Evolutionary conservation across 208 protist species (phyloP), one percentile per base, ranked within the genome.

Genomic region (Phytomonas francai): DNA sequence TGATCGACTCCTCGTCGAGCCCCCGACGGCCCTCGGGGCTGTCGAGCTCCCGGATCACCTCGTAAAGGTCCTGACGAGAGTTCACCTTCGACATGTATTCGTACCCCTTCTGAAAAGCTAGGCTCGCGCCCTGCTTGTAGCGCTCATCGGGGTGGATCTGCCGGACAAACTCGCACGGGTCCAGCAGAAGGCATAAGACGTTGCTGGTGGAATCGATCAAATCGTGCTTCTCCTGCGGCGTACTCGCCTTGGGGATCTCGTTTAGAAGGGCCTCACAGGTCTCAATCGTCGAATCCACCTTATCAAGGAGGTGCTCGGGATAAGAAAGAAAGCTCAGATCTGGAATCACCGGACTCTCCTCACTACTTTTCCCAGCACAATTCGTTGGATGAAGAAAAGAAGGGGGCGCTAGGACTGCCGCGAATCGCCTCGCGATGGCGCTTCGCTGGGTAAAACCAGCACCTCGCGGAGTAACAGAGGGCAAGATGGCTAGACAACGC

Each of bases 11-110:
- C 69, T 83, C 81, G 36, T 82, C 79, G 64, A 96, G 85, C 28
- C 83, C 77, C 57, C 77, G 81, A 36, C 71, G 74, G 19, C 81
- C 85, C 45, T 88, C 83, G 22, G 85, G 72, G 51, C 80, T 81
- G 60, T 90, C 83, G 0, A 96, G 80, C 63, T 90, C 77, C 65
- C 81, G 71, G 39, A 96, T 87, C 42, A 93, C 83, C 65, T 93
- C 85, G 75, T 97, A 95, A 3, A 97, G 77, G 39, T 91, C 79
- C 7, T 81, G 77, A 8, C 88, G 79, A 25, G 88, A 88, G 77
- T 97, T 97, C 59, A 96, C 87, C 72, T 89, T 88, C 31, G 82
- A 92, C 86, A 97, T 94, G 76, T 91, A 97, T 70, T 90, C 83
- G 78, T 91, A 91, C 19, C 89, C 89, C 65, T 87, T 82, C 63